Percentiles rank a stretch among this genome's conserved stretches.
These are phyloP conservation scores for Pleomassaria siparia DNA, from an alignment of 2,329 filamentous ascomycete genomes.

Conservation along the genomic window DNA sequence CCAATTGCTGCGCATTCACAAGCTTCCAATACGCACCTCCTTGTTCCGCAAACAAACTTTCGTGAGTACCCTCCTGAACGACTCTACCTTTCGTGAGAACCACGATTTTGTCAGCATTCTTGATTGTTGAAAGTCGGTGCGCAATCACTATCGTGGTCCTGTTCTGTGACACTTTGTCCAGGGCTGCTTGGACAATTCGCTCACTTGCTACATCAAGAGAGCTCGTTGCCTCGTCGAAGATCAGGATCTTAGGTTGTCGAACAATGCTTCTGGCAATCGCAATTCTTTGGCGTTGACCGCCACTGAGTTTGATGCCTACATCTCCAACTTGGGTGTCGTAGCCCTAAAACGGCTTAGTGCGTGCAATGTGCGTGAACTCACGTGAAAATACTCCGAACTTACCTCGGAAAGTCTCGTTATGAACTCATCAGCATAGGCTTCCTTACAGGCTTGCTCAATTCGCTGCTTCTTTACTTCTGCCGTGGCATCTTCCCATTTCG, in stretches of 20 bases:
- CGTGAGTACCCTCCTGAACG: slow-evolving; percentile 72
- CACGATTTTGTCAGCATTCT: slow-evolving; percentile 57
- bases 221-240: slow-evolving; percentile 91
- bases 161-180: slow-evolving; percentile 78
- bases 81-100: slow-evolving; percentile 70
- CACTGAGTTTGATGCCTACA: slow-evolving; percentile 83
- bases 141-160: slow-evolving; percentile 94
- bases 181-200: slow-evolving; percentile 85
- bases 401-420: slow-evolving; percentile 2
- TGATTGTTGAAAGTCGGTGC: slow-evolving; percentile 76
- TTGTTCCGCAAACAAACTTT: slow-evolving; percentile 62
- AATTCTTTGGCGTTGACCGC: slow-evolving; percentile 93
- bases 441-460: slow-evolving; percentile 61
- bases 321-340: slow-evolving; percentile 93
- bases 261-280: slow-evolving; percentile 88
- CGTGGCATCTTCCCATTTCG: slow-evolving; percentile 55
- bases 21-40: slow-evolving; percentile 66
- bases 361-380: too few species aligned
- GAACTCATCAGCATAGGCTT: slow-evolving; percentile 57
- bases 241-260: slow-evolving; percentile 81
- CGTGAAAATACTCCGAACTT: too few species aligned
- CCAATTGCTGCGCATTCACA: slow-evolving; percentile 49
- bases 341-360: slow-evolving; percentile 52
- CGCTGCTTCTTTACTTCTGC: slow-evolving; percentile 65
- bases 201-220: slow-evolving; percentile 92